These are phyloP conservation scores for Venturiaceae sp. DNA, from an alignment of 2,329 filamentous ascomycete species.

Conservation along the genomic window DNA sequence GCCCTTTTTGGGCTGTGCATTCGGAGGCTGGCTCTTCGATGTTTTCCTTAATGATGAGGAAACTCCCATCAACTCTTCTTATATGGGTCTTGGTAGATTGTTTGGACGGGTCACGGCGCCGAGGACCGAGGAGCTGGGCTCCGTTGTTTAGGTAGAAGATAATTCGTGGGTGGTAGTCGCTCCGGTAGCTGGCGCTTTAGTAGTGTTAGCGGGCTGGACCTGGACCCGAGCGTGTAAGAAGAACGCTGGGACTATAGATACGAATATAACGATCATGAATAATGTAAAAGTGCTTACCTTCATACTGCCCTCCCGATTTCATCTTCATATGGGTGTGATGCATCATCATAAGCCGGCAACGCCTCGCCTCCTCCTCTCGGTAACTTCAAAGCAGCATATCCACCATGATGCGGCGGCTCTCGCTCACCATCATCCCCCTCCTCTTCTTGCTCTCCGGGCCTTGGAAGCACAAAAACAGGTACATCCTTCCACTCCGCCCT, in stretches of 20 bases:
- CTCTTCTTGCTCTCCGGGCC: not conserved
- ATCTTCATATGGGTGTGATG: no score
- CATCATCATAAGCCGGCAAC: no score
- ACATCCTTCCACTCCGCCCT: not conserved
- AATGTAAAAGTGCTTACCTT: no score
- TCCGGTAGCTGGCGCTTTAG: not conserved
- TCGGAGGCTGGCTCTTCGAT: constrained; percentile 4
- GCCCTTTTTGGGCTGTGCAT: constrained; percentile 5
- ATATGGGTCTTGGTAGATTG: not conserved
- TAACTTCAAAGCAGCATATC: not conserved
- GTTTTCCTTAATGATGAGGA: constrained; percentile 13
- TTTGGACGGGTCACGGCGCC: not conserved
- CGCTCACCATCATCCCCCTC: no score
- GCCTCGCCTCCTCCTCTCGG: no score
- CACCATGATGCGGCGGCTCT: no score
- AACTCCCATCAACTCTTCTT: constrained; percentile 3
- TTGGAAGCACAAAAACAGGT: not conserved
- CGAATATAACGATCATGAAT: no score
- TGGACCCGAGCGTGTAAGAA: no score
- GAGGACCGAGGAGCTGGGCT: not conserved
- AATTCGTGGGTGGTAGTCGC: no score
- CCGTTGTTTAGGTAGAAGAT: not conserved
- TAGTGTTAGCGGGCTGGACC: not conserved
- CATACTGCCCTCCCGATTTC: no score
- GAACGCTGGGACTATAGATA: no score